Percentiles rank a stretch among this genome's conserved stretches.
Evolutionary conservation across 208 protist species (phyloP).

Genomic region (Herpetomonas samuelpessoai): DNA sequence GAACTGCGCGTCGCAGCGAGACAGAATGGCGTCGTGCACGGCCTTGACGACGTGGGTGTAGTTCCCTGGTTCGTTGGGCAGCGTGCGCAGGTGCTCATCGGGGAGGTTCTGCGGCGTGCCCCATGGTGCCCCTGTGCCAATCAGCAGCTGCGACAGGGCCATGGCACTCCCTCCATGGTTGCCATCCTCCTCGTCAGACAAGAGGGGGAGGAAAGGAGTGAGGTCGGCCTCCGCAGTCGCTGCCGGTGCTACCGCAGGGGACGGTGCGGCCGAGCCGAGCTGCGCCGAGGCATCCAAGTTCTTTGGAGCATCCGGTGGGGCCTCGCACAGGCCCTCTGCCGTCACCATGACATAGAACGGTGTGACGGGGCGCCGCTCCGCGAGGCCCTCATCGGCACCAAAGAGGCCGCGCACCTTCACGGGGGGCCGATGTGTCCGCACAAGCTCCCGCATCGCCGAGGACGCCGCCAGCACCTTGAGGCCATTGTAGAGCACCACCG

Average conservation of each 20-base stretch:
- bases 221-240: neutral
- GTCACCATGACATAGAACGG: conserved; percentile 56
- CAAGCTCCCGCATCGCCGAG: conserved; percentile 43
- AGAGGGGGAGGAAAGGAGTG: conserved; percentile 7
- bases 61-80: conserved; percentile 83
- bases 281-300: conserved; percentile 6
- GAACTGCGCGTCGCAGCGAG: conserved; percentile 3
- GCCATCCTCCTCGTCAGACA: neutral
- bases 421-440: conserved; percentile 23
- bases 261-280: neutral
- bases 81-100: conserved; percentile 53
- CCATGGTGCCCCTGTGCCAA: conserved; percentile 66
- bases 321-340: conserved; percentile 42
- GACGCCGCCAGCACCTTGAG: conserved; percentile 39
- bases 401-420: conserved; percentile 2
- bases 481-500: conserved; percentile 68
- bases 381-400: neutral
- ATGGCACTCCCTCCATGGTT: conserved; percentile 2
- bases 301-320: neutral
- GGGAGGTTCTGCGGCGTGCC: conserved; percentile 71
- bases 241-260: neutral
- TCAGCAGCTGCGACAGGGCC: conserved; percentile 50
- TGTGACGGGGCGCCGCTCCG: neutral
- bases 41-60: conserved; percentile 50
- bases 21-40: conserved; percentile 17